Conservation (phyloP, 768 basidiomycete genomes). For the Astraeus odoratus region DNA sequence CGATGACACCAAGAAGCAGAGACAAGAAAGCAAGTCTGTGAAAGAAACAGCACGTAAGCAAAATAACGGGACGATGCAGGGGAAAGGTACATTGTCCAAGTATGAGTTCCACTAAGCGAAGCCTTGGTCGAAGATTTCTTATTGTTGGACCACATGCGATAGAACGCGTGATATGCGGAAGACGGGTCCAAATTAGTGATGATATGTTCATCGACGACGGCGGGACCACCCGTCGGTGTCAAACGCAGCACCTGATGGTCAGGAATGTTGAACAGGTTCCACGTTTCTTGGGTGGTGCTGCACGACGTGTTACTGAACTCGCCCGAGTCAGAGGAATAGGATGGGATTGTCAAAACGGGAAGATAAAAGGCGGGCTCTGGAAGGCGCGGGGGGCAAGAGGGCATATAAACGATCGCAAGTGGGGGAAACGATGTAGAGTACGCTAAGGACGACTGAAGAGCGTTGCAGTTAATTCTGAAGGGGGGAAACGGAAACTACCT, state of each 20-base stretch:
- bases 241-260: constrained; percentile 34
- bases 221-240: constrained; percentile 24
- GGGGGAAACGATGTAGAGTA: constrained; percentile 41
- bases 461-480: constrained; percentile 25
- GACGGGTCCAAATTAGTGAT: constrained; percentile 37
- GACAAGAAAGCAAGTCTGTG: constrained; percentile 64
- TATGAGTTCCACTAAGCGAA: constrained; percentile 43
- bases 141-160: constrained; percentile 32
- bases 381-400: constrained; percentile 33
- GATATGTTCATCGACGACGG: constrained; percentile 42
- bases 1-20: constrained; percentile 51
- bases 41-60: constrained; percentile 9
- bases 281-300: constrained; percentile 30
- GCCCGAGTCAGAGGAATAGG: constrained; percentile 19
- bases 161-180: constrained; percentile 39
- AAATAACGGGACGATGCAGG: constrained; percentile 8
- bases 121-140: constrained; percentile 29
- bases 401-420: constrained; percentile 63
- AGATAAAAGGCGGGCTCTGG: constrained; percentile 46
- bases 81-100: constrained; percentile 56
- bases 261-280: constrained; percentile 39
- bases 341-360: constrained; percentile 52
- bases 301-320: constrained; percentile 21
- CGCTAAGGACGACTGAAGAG: constrained; percentile 34
- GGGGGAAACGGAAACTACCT: constrained; percentile 17